Evolutionary conservation across 2,329 filamentous ascomycete species (phyloP).

Genomic region (Alternaria brassicae): DNA sequence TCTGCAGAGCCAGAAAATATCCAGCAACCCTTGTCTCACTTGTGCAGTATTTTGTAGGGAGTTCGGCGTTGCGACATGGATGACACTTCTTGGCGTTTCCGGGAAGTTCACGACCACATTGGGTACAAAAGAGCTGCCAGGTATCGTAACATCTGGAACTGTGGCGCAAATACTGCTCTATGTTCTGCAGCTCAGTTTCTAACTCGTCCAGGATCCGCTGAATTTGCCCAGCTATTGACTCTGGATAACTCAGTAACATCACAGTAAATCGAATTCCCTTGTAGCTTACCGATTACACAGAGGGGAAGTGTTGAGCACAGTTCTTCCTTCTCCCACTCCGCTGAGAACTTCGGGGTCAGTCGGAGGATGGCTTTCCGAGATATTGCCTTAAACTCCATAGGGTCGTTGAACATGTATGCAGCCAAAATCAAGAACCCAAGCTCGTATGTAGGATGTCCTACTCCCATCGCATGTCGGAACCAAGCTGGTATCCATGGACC

Average conservation of each 20-base stretch:
- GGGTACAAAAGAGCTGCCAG: background rate
- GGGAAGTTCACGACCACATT: background rate
- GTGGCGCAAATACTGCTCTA: background rate
- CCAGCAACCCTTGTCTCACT: slow-evolving; percentile 10
- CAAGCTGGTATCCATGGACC: slow-evolving; percentile 9
- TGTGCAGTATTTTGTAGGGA: slow-evolving; percentile 3
- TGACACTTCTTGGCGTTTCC: slow-evolving; percentile 9
- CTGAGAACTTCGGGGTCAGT: background rate
- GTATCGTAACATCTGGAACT: background rate
- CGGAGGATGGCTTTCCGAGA: background rate
- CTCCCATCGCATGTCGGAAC: slow-evolving; percentile 3
- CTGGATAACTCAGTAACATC: background rate
- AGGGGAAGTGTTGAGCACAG: background rate
- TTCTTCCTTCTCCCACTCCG: background rate
- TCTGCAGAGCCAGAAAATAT: slow-evolving; percentile 4
- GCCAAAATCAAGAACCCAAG: slow-evolving; percentile 14
- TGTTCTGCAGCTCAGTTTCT: background rate
- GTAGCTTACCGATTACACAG: background rate
- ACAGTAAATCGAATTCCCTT: background rate
- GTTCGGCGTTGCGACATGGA: slow-evolving; percentile 4
- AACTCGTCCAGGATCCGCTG: background rate
- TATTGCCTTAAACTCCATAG: background rate
- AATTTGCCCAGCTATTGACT: background rate
- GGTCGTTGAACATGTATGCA: slow-evolving; percentile 11
- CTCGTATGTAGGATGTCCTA: background rate